Percentiles rank a stretch among this genome's conserved stretches.
These are phyloP conservation scores for Monosporascus sp. DNA, from an alignment of 2,329 filamentous ascomycete genomes.

Conservation along the genomic window DNA sequence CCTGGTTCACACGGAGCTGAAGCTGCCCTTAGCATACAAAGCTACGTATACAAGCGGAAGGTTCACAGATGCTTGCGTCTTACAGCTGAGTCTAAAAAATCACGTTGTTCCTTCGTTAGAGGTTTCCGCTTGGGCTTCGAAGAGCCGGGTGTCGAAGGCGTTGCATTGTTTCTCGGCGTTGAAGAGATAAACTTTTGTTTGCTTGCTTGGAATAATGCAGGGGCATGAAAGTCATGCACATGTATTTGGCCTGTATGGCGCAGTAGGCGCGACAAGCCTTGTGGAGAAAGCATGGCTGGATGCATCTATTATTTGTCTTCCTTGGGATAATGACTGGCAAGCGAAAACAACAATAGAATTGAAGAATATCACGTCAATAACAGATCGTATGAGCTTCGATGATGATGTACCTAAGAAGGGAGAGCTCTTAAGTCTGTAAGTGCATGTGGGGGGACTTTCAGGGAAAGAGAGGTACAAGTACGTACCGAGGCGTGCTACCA, in stretches of 20 bases:
- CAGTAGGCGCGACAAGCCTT: conserved; percentile 13
- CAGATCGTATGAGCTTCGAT: too few species aligned
- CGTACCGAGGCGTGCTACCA: too few species aligned
- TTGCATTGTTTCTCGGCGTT: conserved; percentile 13
- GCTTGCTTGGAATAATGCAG: conserved; percentile 24
- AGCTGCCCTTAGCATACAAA: not conserved
- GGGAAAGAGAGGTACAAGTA: too few species aligned
- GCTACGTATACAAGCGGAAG: conserved; percentile 2
- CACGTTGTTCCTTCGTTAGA: conserved; percentile 63
- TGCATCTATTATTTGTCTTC: not conserved
- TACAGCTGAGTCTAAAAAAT: conserved; percentile 71
- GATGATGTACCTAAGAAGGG: too few species aligned
- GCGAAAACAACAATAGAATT: not conserved
- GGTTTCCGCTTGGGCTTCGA: conserved; percentile 45
- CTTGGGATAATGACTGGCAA: not conserved
- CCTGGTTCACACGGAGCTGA: conserved; percentile 90
- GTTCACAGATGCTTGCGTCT: conserved; percentile 17
- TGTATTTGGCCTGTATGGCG: conserved; percentile 17
- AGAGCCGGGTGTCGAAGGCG: conserved; percentile 20
- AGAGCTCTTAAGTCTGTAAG: too few species aligned
- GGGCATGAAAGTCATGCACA: conserved; percentile 33
- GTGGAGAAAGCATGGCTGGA: conserved; percentile 18
- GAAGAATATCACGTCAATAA: too few species aligned
- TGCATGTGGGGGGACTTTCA: too few species aligned
- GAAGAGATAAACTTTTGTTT: conserved; percentile 18